Evolutionary conservation across 2,329 filamentous ascomycete genomes (phyloP), one percentile per base, ranked within the genome.

Genomic region (Rasamsonia emersonii): DNA sequence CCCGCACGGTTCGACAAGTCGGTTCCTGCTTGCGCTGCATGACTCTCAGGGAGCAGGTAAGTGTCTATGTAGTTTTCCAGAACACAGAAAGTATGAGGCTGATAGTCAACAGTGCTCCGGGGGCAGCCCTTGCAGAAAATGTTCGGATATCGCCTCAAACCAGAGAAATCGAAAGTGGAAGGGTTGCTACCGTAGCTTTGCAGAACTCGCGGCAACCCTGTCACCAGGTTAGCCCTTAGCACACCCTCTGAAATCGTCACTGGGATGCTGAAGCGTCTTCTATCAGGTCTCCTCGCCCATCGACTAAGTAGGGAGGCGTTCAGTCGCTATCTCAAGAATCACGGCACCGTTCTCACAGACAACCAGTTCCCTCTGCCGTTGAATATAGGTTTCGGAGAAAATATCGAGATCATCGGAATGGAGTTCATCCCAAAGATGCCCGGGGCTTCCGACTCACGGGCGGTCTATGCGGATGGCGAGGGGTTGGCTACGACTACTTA

Each of bases 131-230:
- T 38, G 32, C 20, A 11, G 9, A 9, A 32, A 9, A 11, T 35
- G 28, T 14, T 2, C 2, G 8, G 16, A 9, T 7, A 13, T 20
- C 4, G 15, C 11, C 9, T 7, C n/a, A 11, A 26, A 7, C 11
- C n/a, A 13, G 7, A 9, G 7, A 7, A 18, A 26, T 18, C 32
- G 37, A n/a, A 35, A 30, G 21, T 39, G 37, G 37, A 19, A 11
- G 8, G 29, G 23, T 3, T 39, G 37, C 17, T n/a, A 30, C 4
- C 37, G 37, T 13, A 30, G 17, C 18, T 34, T 37, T n/a, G 10
- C 9, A 2, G 11, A 32, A 1, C 14, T 35, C 13, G 15, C 9
- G 6, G 14, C 30, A 8, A 1, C 27, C 13, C 27, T 40, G 5
- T 21, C 23, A 13, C 35, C 38, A 13, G 19, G 37, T 37, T 13